Conservation (phyloP, 2,329 filamentous ascomycete species). For the Hypoxylon sp. region DNA sequence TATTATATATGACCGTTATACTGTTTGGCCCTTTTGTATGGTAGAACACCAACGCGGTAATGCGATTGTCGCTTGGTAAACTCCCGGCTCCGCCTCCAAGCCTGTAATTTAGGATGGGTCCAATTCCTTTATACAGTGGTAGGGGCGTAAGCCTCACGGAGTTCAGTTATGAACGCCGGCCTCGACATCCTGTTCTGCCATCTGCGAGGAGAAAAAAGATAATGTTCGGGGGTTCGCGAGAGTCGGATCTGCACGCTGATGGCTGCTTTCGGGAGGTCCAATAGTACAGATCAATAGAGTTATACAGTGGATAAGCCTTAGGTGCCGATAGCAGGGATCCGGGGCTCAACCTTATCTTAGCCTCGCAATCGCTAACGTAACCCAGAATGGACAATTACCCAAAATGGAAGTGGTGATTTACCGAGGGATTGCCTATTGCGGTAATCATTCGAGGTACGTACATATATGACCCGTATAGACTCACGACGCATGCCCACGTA, state of each 20-base stretch:
- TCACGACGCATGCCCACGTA: slow-evolving; percentile 18
- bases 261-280: slow-evolving; percentile 31
- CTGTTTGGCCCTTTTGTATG: slow-evolving; percentile 9
- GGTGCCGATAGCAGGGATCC: slow-evolving; percentile 38
- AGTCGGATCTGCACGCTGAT: slow-evolving; percentile 19
- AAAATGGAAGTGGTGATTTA: slow-evolving; percentile 6
- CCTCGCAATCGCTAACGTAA: slow-evolving; percentile 22
- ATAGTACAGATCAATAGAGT: slow-evolving; percentile 24
- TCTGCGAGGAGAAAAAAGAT: slow-evolving; percentile 15
- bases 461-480: slow-evolving; percentile 9
- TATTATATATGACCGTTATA: slow-evolving; percentile 18
- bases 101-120: slow-evolving; percentile 15
- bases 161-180: slow-evolving; percentile 27
- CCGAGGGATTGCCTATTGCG: slow-evolving; percentile 16
- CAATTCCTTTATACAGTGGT: slow-evolving; percentile 27
- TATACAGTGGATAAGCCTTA: slow-evolving; percentile 19
- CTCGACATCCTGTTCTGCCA: slow-evolving; percentile 13
- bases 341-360: slow-evolving; percentile 33
- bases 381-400: slow-evolving; percentile 8
- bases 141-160: slow-evolving; percentile 20
- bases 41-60: slow-evolving; percentile 16
- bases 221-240: slow-evolving; percentile 13
- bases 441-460: slow-evolving; percentile 1
- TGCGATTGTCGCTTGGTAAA: slow-evolving; percentile 7
- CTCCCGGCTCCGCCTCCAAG: slow-evolving; percentile 14